Conservation (phyloP, 345 rosid genomes). For the Sisymbrium altissimum region DNA sequence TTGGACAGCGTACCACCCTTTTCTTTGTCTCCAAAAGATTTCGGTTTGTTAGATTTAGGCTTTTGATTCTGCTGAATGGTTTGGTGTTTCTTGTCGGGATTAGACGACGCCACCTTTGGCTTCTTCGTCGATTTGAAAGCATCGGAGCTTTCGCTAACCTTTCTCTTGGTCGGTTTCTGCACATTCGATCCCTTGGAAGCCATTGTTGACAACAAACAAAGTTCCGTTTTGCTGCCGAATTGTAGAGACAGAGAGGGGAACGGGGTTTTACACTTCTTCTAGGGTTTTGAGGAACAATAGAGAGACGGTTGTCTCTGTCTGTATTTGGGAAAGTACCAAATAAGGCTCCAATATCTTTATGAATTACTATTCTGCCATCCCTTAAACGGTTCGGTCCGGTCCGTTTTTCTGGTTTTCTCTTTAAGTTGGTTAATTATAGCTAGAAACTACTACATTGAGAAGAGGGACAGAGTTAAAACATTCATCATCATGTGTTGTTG, state of each 20-base stretch:
- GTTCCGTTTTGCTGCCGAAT: neutral
- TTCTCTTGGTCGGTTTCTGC: conserved; percentile 28
- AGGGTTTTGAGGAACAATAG: conserved; percentile 28
- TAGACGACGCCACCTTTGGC: conserved; percentile 20
- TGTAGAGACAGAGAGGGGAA: neutral
- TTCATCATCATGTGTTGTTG: too few species aligned
- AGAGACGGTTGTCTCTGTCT: neutral
- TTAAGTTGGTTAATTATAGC: neutral
- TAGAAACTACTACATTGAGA: neutral
- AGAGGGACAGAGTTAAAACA: too few species aligned
- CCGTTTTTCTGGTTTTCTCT: neutral
- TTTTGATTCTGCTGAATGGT: neutral
- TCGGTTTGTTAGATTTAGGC: conserved; percentile 6
- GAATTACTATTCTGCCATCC: conserved; percentile 22
- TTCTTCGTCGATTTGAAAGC: conserved; percentile 29
- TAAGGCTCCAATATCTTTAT: neutral
- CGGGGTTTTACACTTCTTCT: conserved; percentile 23
- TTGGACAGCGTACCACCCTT: conserved; percentile 6
- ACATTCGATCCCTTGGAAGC: conserved; percentile 17
- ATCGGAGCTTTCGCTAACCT: conserved; percentile 16
- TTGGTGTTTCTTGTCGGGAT: neutral
- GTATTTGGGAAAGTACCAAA: neutral
- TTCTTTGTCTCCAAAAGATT: conserved; percentile 13
- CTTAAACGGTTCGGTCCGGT: neutral
- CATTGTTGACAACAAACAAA: conserved; percentile 13